A percentile compares a stretch with the other conserved stretches of the same genome.
Evolutionary conservation across 164 flowering plant species (phyloP).

Genomic region (Taxillus chinensis): DNA sequence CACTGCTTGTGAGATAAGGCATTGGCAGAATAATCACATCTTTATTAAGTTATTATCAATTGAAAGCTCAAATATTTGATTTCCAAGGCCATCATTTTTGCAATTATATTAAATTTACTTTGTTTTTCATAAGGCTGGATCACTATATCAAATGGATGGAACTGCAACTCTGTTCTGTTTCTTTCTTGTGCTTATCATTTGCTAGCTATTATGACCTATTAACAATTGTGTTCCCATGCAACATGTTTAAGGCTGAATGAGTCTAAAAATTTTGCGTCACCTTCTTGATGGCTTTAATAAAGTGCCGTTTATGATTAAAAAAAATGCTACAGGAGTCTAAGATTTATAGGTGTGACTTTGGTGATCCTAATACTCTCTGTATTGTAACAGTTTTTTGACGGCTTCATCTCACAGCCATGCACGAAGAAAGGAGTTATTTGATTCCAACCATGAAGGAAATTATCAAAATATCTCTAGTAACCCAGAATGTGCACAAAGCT

Average conservation of each 20-base stretch:
- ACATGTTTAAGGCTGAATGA: neutral
- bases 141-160: too few relatives aligned
- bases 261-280: neutral
- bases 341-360: neutral
- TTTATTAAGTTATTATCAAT: too few relatives aligned
- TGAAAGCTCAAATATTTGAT: too few relatives aligned
- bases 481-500: slow-evolving; percentile 50
- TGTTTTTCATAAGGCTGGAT: too few relatives aligned
- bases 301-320: too few relatives aligned
- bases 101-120: too few relatives aligned
- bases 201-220: neutral
- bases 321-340: too few relatives aligned
- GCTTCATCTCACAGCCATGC: slow-evolving; percentile 78
- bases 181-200: neutral
- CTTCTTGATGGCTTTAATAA: neutral
- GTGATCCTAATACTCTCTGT: slow-evolving; percentile 22
- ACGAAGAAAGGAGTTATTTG: slow-evolving; percentile 30
- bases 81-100: too few relatives aligned
- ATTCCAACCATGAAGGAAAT: slow-evolving; percentile 19
- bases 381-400: slow-evolving; percentile 68
- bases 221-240: neutral
- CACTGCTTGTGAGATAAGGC: too few relatives aligned
- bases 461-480: slow-evolving; percentile 35
- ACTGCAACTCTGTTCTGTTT: too few relatives aligned
- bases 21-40: too few relatives aligned